Evolutionary conservation across 2,329 filamentous ascomycete species (phyloP), one percentile per base, ranked within the genome.

Genomic region (Microdochium paspali): DNA sequence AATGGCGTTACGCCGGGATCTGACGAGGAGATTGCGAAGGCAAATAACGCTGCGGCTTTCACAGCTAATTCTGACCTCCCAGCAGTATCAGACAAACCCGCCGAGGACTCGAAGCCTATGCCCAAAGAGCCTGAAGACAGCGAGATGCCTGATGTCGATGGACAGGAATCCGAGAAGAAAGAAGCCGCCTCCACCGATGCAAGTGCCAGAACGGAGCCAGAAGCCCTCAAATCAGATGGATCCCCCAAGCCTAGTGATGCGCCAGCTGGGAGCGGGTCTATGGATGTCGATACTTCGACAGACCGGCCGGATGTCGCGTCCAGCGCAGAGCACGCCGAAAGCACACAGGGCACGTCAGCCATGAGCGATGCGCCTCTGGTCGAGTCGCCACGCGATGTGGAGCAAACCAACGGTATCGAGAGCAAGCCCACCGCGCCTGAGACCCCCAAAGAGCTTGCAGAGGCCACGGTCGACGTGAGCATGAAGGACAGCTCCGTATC

Each of bases 311-410:
- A 57, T 40, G 21, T 51, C 5, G 46, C 48, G 4, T 53, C 58
- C 3, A 58, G 50, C 35, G 50, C 46, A 12, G 53, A 60, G 31
- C 54, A 53, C 24, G 53, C 31, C 10, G 50, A 56, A 28, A 55
- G 51, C 46, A 51, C 53, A 12, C 52, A 57, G 44, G 51, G 58
- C 5, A 56, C 59, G 35, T 48, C 54, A n/a, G 21, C 47, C 32
- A 23, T 50, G 15, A 57, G 54, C 45, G 57, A 59, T 46, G 50
- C 51, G 10, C 52, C 54, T 1, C 40, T 48, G 23, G 51, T 50
- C 44, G 53, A 56, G 31, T 64, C 63, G 45, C 61, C 63, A 30
- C 56, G 57, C 47, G 60, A 61, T 24, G 55, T 58, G 39, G 61
- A 50, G 46, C 12, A 15, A 5, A 21, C 15, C 7, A 44, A 25